A percentile compares a stretch with the other conserved stretches of the same genome.
Conservation (phyloP, 768 basidiomycete genomes). For the Pisolithus orientalis region DNA sequence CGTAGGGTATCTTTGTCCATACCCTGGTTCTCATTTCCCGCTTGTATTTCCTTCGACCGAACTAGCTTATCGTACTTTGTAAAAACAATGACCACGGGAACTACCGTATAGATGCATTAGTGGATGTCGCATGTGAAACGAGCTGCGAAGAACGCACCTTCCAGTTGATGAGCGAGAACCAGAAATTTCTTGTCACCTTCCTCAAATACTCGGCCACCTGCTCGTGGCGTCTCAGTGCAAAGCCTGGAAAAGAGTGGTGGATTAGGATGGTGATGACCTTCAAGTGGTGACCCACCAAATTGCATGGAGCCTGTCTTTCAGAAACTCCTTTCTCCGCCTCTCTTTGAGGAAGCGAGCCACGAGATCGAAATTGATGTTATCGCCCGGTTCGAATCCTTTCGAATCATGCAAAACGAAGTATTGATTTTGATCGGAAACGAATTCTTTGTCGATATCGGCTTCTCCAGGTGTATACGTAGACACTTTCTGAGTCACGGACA, state of each 20-base stretch:
- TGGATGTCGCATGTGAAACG: not conserved
- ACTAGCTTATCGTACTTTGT: slow-evolving; percentile 1
- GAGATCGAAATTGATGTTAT: slow-evolving; percentile 4
- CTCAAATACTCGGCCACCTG: not conserved
- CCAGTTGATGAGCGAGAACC: not conserved
- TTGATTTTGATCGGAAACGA: slow-evolving; percentile 2
- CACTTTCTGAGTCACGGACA: not conserved
- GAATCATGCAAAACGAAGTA: slow-evolving; percentile 11
- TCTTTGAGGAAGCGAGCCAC: slow-evolving; percentile 5
- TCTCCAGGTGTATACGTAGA: not conserved
- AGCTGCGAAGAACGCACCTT: not conserved
- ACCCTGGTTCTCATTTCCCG: no score
- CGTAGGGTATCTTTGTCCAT: no score
- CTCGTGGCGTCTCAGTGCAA: not conserved
- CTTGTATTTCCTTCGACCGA: not conserved
- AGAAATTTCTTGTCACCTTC: not conserved
- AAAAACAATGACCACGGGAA: not conserved
- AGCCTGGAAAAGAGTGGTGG: not conserved
- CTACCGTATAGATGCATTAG: not conserved
- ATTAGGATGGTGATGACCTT: not conserved
- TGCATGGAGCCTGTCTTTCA: slow-evolving; percentile 3
- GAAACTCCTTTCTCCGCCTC: not conserved
- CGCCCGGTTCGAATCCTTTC: slow-evolving; percentile 11
- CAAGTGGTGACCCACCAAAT: slow-evolving; percentile 4
- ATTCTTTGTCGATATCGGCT: slow-evolving; percentile 5